These are phyloP conservation scores for Suillus bovinus DNA, from an alignment of 768 basidiomycete species.

Conservation along the genomic window DNA sequence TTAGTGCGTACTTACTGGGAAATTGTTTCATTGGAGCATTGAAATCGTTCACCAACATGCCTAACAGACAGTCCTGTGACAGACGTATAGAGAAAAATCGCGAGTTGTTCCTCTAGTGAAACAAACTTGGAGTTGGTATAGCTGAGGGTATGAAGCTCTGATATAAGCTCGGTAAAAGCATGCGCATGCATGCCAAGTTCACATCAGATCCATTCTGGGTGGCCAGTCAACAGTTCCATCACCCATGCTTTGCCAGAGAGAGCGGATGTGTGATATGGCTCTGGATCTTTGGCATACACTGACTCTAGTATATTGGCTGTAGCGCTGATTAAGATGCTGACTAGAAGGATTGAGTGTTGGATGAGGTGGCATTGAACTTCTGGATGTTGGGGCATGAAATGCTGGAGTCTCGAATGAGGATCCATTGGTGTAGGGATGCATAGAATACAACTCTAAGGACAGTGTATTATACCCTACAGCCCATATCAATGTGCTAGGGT, in stretches of 20 bases:
- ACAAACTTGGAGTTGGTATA: constrained; percentile 25
- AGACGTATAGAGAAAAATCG: constrained; percentile 36
- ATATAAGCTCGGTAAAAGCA: constrained; percentile 30
- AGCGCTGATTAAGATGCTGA: neutral
- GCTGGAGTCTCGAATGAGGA: no score
- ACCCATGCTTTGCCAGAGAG: constrained; percentile 26
- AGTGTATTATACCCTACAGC: no score
- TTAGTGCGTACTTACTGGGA: constrained; percentile 28
- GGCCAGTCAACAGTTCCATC: constrained; percentile 21
- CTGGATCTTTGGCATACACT: neutral
- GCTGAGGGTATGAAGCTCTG: constrained; percentile 22
- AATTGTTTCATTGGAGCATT: constrained; percentile 39
- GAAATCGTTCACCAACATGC: constrained; percentile 38
- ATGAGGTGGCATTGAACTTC: neutral
- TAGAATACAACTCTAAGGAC: no score
- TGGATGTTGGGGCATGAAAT: neutral
- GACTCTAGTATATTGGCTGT: neutral
- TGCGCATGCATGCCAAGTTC: constrained; percentile 30
- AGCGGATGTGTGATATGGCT: constrained; percentile 17
- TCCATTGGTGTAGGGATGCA: no score
- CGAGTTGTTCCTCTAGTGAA: constrained; percentile 36
- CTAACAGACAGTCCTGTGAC: constrained; percentile 14
- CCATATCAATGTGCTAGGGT: no score
- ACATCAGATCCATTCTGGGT: constrained; percentile 15
- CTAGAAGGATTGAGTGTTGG: neutral